Evolutionary conservation across 352 stramenopile species (phyloP), one percentile per base, ranked within the genome.

Genomic region (Globisporangium yorkense): DNA sequence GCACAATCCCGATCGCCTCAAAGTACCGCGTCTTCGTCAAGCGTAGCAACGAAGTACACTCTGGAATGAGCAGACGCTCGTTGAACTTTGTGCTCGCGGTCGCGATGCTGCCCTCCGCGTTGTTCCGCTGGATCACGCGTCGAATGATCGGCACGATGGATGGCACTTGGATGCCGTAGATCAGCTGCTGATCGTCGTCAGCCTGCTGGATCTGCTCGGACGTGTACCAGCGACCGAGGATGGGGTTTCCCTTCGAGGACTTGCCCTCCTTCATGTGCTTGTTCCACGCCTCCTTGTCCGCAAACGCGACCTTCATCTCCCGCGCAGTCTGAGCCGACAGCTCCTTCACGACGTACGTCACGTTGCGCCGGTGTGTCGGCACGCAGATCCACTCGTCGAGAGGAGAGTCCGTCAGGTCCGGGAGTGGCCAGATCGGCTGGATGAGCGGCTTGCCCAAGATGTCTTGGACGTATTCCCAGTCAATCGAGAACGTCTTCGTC

Each of bases 61-160:
- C 70, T 1, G 85, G 83, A 1, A 95, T 54, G 3, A 92, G 62
- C 37, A 83, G 65, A 1, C 85, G 85, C 54, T 95, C 85, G n/a
- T 93, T 89, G 57, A 85, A 88, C 51, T 88, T 82, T 16, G 62
- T 70, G 49, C 80, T 86, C 45, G 59, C 67, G 27, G 80, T 68
- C 35, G 81, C 77, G 15, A 83, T 75, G 54, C 68, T 84, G 12
- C 43, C 71, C 65, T 89, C 85, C 6, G 80, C 70, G 20, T 81
- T 68, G 54, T 91, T 84, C 13, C 83, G 77, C 59, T 95, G 83
- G 76, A 90, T 89, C 2, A 95, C 83, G 41, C 77, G 69, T 2
- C 85, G 81, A 61, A 95, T 92, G 8, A 95, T 72, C 12, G 85
- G 85, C 8, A 93, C 80, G 44, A 92, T 91, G 7, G 74, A 63